Percentiles rank a stretch among this genome's conserved stretches.
These are phyloP conservation scores for Hemerocallis citrina DNA, from an alignment of 106 monocot species.

Conservation along the genomic window DNA sequence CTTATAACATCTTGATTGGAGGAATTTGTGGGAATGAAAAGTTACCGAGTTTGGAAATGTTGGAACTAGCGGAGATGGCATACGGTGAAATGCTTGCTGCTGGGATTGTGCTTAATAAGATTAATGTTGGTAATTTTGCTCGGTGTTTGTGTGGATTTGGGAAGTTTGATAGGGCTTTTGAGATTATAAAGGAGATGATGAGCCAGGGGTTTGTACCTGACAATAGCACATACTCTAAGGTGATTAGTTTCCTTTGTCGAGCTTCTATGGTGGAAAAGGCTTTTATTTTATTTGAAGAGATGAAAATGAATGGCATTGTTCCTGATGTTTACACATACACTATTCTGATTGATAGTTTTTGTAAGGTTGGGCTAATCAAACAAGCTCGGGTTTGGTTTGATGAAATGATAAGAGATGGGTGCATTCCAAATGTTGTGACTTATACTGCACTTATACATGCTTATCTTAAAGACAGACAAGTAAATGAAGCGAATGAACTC, in stretches of 20 bases:
- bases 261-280: conserved; percentile 70
- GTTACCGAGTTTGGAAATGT: conserved; percentile 25
- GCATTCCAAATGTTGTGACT: conserved; percentile 85
- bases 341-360: conserved; percentile 86
- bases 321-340: conserved; percentile 97
- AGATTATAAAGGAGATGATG: conserved; percentile 79
- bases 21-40: conserved; percentile 66
- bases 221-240: conserved; percentile 68
- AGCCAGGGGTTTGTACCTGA: conserved; percentile 87
- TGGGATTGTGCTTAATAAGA: conserved; percentile 86
- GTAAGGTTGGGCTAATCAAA: conserved; percentile 83
- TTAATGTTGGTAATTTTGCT: conserved; percentile 70
- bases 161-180: conserved; percentile 71
- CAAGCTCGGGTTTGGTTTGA: conserved; percentile 71
- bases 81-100: conserved; percentile 76
- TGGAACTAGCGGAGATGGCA: conserved; percentile 67
- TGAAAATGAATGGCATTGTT: conserved; percentile 60
- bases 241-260: conserved; percentile 65
- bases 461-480: conserved; percentile 63
- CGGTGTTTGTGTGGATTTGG: conserved; percentile 56
- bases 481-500: conserved; percentile 57
- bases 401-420: conserved; percentile 75
- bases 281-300: conserved; percentile 73
- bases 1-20: conserved; percentile 93
- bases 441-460: conserved; percentile 88